Percentiles rank a stretch among this genome's conserved stretches.
Conservation (phyloP, 2,329 filamentous ascomycete genomes). For the Apiospora arundinis region DNA sequence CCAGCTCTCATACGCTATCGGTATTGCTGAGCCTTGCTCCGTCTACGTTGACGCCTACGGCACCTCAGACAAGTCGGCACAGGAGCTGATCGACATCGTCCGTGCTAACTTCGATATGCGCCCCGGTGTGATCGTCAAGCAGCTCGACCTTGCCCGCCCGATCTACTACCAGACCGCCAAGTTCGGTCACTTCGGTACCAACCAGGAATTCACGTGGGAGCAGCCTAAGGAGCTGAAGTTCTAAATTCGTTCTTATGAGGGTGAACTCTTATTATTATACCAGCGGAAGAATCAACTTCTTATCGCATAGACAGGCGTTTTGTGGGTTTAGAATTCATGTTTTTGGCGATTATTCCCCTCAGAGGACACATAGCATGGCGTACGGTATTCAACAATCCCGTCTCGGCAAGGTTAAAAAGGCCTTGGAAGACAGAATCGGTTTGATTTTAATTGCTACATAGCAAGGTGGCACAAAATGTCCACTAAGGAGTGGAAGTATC, state of each 20-base stretch:
- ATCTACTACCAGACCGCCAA: constrained; percentile 99
- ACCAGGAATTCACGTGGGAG: constrained; percentile 98
- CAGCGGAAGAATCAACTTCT: constrained; percentile 48
- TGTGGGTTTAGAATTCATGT: constrained; percentile 41
- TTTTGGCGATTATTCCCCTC: constrained; percentile 40
- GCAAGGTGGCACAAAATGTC: constrained; percentile 13
- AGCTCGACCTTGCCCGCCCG: constrained; percentile 92
- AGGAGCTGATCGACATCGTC: constrained; percentile 95
- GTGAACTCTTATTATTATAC: constrained; percentile 27
- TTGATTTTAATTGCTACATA: constrained; percentile 15
- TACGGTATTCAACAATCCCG: constrained; percentile 46
- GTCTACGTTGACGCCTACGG: constrained; percentile 98
- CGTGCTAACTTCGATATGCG: constrained; percentile 96
- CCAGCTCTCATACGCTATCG: constrained; percentile 99
- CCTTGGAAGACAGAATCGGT: constrained; percentile 21
- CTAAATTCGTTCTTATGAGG: constrained; percentile 58
- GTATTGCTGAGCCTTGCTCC: constrained; percentile 96
- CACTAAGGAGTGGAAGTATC: constrained; percentile 11
- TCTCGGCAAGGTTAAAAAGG: constrained; percentile 26
- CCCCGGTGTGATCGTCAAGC: constrained; percentile 97
- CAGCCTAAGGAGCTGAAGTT: constrained; percentile 94
- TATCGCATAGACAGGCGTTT: constrained; percentile 46
- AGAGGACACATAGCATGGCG: constrained; percentile 47
- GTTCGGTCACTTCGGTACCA: constrained; percentile 98
- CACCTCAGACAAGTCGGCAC: constrained; percentile 86